Evolutionary conservation across 768 basidiomycete species (phyloP), one percentile per base, ranked within the genome.

Genomic region (Termitomyces sp.): DNA sequence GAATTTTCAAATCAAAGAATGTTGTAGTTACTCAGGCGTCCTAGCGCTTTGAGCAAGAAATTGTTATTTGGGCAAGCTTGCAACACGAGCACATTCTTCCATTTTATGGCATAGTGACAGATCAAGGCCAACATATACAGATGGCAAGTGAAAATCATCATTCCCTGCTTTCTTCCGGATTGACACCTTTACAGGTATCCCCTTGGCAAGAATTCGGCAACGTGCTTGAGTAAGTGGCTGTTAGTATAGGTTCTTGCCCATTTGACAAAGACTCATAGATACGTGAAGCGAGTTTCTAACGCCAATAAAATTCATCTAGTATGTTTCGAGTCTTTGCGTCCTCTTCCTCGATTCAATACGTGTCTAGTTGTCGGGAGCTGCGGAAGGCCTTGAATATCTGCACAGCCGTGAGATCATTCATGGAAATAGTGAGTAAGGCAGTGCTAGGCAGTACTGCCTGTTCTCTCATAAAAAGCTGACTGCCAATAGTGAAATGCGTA

Each of bases 181-280:
- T 38, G 46, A 47, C 18, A 32, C n/a, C 42, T 53, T 36, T 36
- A 12, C 50, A 84, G 82, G 82, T 86, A 33, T 84, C 84, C 10
- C 81, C 83, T 6, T 86, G 84, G 84, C 82, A 84, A 70, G 73
- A 76, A 36, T 77, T 83, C 61, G 82, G 81, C 43, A 80, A 85
- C 63, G 77, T 83, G 20, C 70, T 79, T 0, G 76, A 79, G 84
- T 82, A 62, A 56, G 75, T 63, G 22, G 20, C 3, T 45, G 30
- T 24, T 28, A 42, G 18, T 9, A 14, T 32, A 33, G 16, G 14
- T 5, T 36, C 36, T 42, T 32, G 14, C 14, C 32, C 22, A 32
- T 22, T 35, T 35, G 3, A 24, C 55, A 5, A 24, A n/a, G 24
- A 35, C 9, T 9, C 24, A 56, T 57, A 84, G 82, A 32, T 84